These are phyloP conservation scores for Eucalyptus globulus DNA, from an alignment of 345 rosid genomes.

Conservation along the genomic window DNA sequence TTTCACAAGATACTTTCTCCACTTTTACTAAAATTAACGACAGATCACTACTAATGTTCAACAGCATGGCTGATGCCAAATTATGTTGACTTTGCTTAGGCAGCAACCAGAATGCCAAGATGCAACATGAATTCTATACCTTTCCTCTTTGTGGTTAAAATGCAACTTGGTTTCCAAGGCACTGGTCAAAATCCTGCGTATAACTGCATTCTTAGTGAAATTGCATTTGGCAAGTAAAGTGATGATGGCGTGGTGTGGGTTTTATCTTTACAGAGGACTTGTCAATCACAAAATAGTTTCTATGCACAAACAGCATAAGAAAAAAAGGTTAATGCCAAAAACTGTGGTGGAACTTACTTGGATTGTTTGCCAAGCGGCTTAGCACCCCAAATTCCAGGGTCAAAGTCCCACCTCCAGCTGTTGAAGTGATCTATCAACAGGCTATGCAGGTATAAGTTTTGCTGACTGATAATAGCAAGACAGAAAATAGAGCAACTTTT, in stretches of 20 bases:
- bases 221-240: not conserved
- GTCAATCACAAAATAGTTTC: not conserved
- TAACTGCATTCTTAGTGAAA: not conserved
- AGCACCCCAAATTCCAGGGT: constrained; percentile 93
- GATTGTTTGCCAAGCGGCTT: constrained; percentile 89
- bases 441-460: not conserved
- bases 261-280: not conserved
- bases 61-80: not conserved
- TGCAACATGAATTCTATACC: not conserved
- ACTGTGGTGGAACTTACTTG: constrained; percentile 30
- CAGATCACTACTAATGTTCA: not conserved
- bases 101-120: not conserved
- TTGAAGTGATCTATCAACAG: constrained; percentile 68
- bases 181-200: not conserved
- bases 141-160: not conserved
- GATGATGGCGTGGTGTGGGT: not conserved
- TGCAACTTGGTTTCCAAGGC: not conserved
- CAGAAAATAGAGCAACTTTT: not conserved
- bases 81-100: not conserved
- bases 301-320: not conserved
- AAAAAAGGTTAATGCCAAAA: not conserved
- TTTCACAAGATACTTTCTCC: not conserved
- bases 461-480: not conserved
- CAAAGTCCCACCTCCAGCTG: constrained; percentile 99
- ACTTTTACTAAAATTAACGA: not conserved